phyloP scores from a whole-genome alignment of 2,329 filamentous ascomycete species.

The Sarocladiaceae sp. region DNA sequence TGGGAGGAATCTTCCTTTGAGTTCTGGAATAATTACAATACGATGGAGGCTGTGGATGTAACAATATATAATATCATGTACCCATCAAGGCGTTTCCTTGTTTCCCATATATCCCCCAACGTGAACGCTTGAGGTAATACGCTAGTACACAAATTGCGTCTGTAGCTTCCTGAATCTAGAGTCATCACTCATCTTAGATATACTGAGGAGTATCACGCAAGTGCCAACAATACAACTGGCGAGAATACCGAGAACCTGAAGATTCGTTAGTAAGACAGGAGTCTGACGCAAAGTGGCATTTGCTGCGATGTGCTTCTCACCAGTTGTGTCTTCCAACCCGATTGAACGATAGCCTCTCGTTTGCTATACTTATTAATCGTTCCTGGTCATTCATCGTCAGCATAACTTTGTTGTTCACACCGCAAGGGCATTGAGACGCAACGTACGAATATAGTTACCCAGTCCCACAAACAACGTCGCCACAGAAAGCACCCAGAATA shows the following conservation, averaged over 20 bases:
- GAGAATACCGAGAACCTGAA: constrained; percentile 57
- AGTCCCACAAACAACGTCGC: constrained; percentile 74
- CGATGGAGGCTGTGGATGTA: too few species aligned
- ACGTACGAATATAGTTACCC: constrained; percentile 77
- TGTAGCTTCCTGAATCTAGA: background rate
- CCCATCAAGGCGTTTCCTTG: background rate
- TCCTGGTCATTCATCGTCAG: constrained; percentile 31
- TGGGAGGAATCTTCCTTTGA: too few species aligned
- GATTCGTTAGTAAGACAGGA: background rate
- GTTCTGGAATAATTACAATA: too few species aligned
- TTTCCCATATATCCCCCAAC: too few species aligned
- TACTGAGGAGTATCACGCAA: constrained; percentile 59
- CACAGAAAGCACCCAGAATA: constrained; percentile 83
- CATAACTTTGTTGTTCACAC: background rate
- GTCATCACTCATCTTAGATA: constrained; percentile 10
- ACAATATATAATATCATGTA: background rate
- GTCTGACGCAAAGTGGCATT: background rate
- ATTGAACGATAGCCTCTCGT: constrained; percentile 80
- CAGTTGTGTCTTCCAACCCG: constrained; percentile 86
- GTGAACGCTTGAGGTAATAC: too few species aligned
- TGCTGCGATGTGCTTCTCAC: constrained; percentile 39
- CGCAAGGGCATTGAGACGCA: background rate
- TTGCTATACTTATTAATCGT: constrained; percentile 76
- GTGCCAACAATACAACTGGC: constrained; percentile 61
- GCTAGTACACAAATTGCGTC: too few species aligned